Evolutionary conservation across 2,329 filamentous ascomycete species (phyloP).

Genomic region (Setomelanomma holmii): DNA sequence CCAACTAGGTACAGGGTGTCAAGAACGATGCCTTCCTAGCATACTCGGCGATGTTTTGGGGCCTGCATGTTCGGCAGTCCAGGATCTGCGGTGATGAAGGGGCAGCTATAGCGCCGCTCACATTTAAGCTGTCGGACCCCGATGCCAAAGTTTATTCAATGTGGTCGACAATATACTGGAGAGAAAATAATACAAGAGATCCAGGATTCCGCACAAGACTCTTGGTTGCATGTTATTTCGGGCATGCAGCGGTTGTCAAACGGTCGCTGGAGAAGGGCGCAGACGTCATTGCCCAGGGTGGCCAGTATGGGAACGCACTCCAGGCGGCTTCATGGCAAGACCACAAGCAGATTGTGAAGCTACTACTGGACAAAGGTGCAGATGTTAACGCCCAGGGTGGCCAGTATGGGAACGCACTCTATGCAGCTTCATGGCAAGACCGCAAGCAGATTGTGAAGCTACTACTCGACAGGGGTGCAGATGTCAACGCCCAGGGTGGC

Average conservation of each 20-base stretch:
- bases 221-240: slow-evolving; percentile 2
- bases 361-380: not conserved
- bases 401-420: not conserved
- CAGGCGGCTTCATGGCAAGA: slow-evolving; percentile 1
- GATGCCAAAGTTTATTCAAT: slow-evolving; percentile 7
- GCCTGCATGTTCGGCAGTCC: slow-evolving; percentile 15
- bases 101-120: slow-evolving; percentile 4
- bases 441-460: not conserved
- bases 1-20: not conserved
- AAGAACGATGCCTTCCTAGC: slow-evolving; percentile 5
- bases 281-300: not conserved
- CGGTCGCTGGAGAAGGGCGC: not conserved
- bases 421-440: not conserved
- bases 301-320: slow-evolving; percentile 4
- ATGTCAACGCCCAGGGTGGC: not conserved
- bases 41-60: slow-evolving; percentile 17
- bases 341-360: not conserved
- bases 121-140: slow-evolving; percentile 12
- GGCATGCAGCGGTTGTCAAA: slow-evolving; percentile 2
- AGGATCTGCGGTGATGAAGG: slow-evolving; percentile 5
- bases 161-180: slow-evolving; percentile 13
- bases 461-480: not conserved
- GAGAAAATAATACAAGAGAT: not conserved
- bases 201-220: not conserved
- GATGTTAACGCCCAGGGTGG: not conserved